Evolutionary conservation across 139 green algal species (phyloP).

Genomic region (Ettlia oleoabundans): DNA sequence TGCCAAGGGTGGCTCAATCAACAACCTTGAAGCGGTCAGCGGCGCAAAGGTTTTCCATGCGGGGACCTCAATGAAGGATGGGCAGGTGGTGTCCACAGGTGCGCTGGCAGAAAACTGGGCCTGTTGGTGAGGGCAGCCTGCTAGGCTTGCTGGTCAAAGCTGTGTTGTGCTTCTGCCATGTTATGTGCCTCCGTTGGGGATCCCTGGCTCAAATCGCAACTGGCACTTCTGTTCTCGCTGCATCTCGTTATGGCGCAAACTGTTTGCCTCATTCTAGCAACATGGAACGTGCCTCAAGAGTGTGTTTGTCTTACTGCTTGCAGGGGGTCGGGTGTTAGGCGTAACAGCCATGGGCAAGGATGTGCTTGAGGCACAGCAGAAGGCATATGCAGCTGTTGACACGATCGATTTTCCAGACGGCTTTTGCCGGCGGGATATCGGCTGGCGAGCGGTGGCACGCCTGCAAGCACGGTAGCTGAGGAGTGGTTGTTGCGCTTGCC

Average conservation of each 20-base stretch:
- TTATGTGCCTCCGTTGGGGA: too few species aligned
- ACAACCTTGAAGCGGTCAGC: conserved; percentile 59
- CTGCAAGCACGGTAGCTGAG: conserved; percentile 15
- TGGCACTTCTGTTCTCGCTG: too few species aligned
- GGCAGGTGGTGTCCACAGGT: conserved; percentile 29
- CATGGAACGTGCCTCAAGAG: not conserved
- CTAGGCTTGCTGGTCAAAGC: not conserved
- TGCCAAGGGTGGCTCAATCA: conserved; percentile 84
- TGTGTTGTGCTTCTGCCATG: not conserved
- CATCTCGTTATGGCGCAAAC: too few species aligned
- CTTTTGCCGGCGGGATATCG: conserved; percentile 90
- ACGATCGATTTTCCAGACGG: conserved; percentile 82
- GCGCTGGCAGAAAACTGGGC: too few species aligned
- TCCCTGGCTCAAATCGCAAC: too few species aligned
- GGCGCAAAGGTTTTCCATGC: conserved; percentile 92
- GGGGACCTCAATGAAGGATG: conserved; percentile 68
- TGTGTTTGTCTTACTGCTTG: not conserved
- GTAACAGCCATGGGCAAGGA: conserved; percentile 77
- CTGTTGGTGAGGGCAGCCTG: not conserved
- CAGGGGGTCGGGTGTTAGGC: conserved; percentile 84
- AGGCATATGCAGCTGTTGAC: conserved; percentile 84
- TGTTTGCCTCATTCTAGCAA: too few species aligned
- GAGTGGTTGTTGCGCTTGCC: too few species aligned
- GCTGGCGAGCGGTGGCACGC: conserved; percentile 80
- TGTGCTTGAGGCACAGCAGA: conserved; percentile 74